Conservation (phyloP, 495 filamentous ascomycete species). For the Aspergillus homomorphus region DNA sequence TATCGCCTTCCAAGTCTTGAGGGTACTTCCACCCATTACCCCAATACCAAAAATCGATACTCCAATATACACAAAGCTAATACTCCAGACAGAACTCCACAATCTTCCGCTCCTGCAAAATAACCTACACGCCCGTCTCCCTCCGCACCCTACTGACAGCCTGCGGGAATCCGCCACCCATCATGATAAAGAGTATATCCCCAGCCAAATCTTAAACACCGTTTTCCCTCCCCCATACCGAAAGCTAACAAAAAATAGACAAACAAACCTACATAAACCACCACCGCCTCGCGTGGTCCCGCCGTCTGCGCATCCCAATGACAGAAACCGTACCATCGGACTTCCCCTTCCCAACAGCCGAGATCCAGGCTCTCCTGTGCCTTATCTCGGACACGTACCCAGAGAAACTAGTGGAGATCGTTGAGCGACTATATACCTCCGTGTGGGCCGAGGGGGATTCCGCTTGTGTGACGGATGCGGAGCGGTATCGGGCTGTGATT, state of each 20-base stretch:
- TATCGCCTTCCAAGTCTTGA: conserved; percentile 21
- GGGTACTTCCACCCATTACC: neutral
- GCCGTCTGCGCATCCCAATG: conserved; percentile 20
- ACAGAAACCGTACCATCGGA: conserved; percentile 17
- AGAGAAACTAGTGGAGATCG: neutral
- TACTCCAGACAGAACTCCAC: conserved; percentile 16
- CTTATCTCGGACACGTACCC: neutral
- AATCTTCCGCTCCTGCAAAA: conserved; percentile 18
- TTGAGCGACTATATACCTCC: neutral
- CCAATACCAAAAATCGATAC: no score
- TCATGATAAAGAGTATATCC: conserved; percentile 19
- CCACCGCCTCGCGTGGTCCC: conserved; percentile 22
- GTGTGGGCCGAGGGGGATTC: neutral
- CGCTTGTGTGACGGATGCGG: neutral
- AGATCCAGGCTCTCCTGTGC: conserved; percentile 14
- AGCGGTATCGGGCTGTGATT: neutral
- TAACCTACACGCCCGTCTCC: conserved; percentile 18
- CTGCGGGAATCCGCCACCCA: conserved; percentile 19
- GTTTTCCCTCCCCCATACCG: neutral
- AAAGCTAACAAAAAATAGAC: conserved; percentile 10
- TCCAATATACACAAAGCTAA: neutral
- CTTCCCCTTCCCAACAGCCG: conserved; percentile 19
- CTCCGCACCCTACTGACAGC: conserved; percentile 16
- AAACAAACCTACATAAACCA: conserved; percentile 21
- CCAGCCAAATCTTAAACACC: no score